Conservation (phyloP, 495 filamentous ascomycete genomes). For the Trichocladium antarcticum region DNA sequence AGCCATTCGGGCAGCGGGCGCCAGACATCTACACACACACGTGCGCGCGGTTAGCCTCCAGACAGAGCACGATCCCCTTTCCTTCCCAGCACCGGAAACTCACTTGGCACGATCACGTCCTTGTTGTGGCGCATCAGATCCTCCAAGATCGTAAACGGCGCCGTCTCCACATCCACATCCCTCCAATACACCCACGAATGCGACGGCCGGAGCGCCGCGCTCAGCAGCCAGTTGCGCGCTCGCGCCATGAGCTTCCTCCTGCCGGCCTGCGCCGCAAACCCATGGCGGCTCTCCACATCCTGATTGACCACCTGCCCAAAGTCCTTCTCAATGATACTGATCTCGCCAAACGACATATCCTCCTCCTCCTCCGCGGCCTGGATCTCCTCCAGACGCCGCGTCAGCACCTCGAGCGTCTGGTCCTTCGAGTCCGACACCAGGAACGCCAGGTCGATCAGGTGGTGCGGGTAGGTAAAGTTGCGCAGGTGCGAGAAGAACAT, state of each 20-base stretch:
- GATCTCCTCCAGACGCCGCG: constrained; percentile 62
- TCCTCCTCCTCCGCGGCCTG: constrained; percentile 71
- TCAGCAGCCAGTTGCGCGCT: constrained; percentile 93
- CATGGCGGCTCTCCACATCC: constrained; percentile 94
- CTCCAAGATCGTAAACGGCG: constrained; percentile 89
- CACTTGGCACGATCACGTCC: constrained; percentile 97
- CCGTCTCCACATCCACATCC: constrained; percentile 96
- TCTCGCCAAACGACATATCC: constrained; percentile 81
- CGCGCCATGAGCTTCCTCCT: constrained; percentile 96
- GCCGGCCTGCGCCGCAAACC: constrained; percentile 91
- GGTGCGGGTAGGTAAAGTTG: constrained; percentile 96
- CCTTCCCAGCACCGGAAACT: constrained; percentile 30
- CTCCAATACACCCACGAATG: constrained; percentile 99
- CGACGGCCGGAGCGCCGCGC: constrained; percentile 82
- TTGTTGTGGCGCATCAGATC: constrained; percentile 99
- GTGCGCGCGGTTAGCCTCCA: constrained; percentile 3
- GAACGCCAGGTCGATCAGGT: constrained; percentile 92
- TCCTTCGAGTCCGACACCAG: constrained; percentile 97
- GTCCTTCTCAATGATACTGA: constrained; percentile 96
- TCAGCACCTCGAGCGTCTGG: constrained; percentile 65
- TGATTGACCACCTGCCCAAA: constrained; percentile 98
- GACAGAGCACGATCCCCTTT: neutral
- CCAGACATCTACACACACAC: constrained; percentile 75
- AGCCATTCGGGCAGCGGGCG: constrained; percentile 97
- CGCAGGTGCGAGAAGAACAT: constrained; percentile 97